These are phyloP conservation scores for Rhexocercosporidium sp. DNA, from an alignment of 2,329 filamentous ascomycete species.

Conservation along the genomic window DNA sequence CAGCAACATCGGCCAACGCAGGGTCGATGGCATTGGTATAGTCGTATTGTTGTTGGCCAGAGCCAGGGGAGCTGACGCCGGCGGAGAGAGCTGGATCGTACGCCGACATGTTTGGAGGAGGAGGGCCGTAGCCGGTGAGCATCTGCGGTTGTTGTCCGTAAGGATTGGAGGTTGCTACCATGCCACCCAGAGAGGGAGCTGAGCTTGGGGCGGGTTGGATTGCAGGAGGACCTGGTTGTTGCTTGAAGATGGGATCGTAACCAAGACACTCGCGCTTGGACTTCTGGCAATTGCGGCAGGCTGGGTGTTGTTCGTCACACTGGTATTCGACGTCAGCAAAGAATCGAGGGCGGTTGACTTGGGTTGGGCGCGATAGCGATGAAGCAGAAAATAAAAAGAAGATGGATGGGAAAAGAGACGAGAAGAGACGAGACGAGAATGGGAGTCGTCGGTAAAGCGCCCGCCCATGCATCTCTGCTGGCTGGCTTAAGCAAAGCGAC, in stretches of 20 bases:
- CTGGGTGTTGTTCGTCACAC: conserved; percentile 96
- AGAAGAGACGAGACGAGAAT: background rate
- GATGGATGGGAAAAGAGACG: background rate
- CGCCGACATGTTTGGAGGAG: conserved; percentile 33
- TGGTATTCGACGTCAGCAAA: conserved; percentile 48
- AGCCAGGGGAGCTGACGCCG: conserved; percentile 50
- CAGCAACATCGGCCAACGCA: conserved; percentile 57
- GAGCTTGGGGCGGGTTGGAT: conserved; percentile 72
- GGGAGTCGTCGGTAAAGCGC: background rate
- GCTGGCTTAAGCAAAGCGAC: conserved; percentile 16
- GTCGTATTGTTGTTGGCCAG: conserved; percentile 56
- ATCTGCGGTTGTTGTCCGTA: conserved; percentile 54
- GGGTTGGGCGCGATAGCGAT: too few species aligned
- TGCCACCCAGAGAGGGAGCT: conserved; percentile 36
- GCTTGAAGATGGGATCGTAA: conserved; percentile 87
- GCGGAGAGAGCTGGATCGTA: conserved; percentile 44
- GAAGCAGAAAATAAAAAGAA: background rate
- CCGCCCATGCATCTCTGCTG: conserved; percentile 1
- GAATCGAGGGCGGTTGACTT: conserved; percentile 12
- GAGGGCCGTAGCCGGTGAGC: conserved; percentile 48
- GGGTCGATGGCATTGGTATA: conserved; percentile 70
- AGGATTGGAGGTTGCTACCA: conserved; percentile 44
- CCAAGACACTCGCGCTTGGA: conserved; percentile 86
- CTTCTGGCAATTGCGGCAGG: conserved; percentile 89
- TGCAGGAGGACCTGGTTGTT: conserved; percentile 67